Evolutionary conservation across 2,329 filamentous ascomycete genomes (phyloP).

Genomic region (Stagonosporopsis chrysanthemi): DNA sequence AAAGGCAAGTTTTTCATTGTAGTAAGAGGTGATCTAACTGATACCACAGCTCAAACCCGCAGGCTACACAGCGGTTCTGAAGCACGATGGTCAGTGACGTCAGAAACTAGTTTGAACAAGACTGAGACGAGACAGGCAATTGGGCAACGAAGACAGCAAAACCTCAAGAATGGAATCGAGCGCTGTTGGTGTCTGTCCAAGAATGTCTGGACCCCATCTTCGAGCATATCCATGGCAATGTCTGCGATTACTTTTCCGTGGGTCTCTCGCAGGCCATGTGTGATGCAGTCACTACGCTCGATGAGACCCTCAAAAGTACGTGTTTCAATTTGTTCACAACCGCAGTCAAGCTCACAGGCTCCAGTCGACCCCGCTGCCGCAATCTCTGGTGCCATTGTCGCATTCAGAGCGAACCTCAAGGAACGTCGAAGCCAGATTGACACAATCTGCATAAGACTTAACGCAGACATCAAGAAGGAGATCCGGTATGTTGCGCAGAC

Average conservation of each 20-base stretch:
- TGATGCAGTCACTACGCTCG: background rate
- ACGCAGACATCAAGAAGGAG: background rate
- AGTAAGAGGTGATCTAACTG: background rate
- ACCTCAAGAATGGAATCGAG: background rate
- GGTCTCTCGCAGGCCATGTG: background rate
- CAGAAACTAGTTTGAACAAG: no score
- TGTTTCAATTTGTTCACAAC: background rate
- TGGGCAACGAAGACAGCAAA: background rate
- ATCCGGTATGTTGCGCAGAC: background rate
- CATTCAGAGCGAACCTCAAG: conserved; percentile 10
- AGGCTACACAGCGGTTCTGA: conserved; percentile 3
- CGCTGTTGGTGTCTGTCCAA: background rate
- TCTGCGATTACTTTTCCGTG: background rate
- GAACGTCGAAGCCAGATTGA: conserved; percentile 11
- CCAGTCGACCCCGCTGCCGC: conserved; percentile 14
- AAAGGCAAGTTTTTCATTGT: background rate
- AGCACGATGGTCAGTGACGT: background rate
- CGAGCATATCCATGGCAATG: background rate
- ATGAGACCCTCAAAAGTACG: conserved; percentile 1
- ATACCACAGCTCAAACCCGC: background rate
- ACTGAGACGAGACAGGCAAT: background rate
- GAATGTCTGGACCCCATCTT: background rate
- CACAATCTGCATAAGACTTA: background rate
- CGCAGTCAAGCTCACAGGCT: background rate
- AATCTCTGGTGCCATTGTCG: conserved; percentile 8